Conservation (phyloP, 305 asterid species). For the Fraxinus floribunda region DNA sequence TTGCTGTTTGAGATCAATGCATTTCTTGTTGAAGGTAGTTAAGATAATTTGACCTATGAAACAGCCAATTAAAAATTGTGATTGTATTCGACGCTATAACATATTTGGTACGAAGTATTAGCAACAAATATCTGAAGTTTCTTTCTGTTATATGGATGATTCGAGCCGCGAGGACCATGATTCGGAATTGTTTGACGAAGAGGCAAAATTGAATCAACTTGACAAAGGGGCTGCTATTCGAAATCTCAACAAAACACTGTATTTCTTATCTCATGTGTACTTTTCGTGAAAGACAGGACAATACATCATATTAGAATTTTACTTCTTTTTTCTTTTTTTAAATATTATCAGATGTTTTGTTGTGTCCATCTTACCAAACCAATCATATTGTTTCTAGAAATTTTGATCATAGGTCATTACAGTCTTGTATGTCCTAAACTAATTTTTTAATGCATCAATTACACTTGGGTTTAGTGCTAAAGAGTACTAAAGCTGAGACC, state of each 20-base stretch:
- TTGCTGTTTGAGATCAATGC: conserved; percentile 49
- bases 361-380: not conserved
- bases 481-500: not conserved
- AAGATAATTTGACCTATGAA: conserved; percentile 32
- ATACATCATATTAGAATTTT: not conserved
- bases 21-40: conserved; percentile 24
- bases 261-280: not conserved
- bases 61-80: not conserved
- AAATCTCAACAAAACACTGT: not conserved
- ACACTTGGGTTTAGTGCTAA: not conserved
- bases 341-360: not conserved
- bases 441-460: not conserved
- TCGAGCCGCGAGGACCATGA: not conserved
- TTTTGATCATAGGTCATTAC: not conserved
- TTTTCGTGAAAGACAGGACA: not conserved
- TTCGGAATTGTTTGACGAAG: not conserved
- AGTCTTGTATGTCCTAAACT: not conserved
- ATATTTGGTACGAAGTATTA: not conserved
- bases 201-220: not conserved
- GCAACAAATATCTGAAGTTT: not conserved
- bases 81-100: not conserved
- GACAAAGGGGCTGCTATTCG: not conserved
- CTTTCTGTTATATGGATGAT: not conserved
- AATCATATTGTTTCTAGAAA: not conserved
- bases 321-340: not conserved